Base-by-base conservation (phyloP, 768 basidiomycete genomes). In the Kwoniella mangroviensis region DNA sequence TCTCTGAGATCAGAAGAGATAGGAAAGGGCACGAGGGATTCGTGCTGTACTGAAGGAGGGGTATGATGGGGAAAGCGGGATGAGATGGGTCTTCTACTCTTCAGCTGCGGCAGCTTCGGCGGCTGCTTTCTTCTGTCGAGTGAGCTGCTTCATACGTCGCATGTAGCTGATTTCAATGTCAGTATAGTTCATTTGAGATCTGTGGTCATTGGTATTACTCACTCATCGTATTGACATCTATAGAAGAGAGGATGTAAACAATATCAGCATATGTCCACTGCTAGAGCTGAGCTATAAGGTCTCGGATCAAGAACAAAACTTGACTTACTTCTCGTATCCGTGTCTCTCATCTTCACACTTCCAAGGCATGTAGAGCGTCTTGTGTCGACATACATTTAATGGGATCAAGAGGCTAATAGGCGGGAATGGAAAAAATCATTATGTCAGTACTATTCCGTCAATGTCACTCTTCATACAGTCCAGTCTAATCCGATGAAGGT, bases 221-320 rank as follows among this genome's bases (percentile, higher is more conserved):
- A 95, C 94, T 97, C 94, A 75, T 94, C 92, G 81, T 94, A 95
- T 85, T 97, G 94, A 80, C 94, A 96, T 85, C 93, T 96, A 64
- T n/a, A 49, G 10, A 28, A 22, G 26, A 2, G 45, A 59, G 5
- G 55, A 10, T 21, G 34, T 4, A 24, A 68, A 13, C 59, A 34
- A 43, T 15, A 11, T 63, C 42, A 51, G 45, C 21, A 26, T n/a
- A 69, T 26, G 56, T 69, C 26, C 22, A 15, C 45, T 49, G 45
- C 12, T 49, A n/a, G n/a, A n/a, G n/a, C n/a, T n/a, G n/a, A n/a
- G n/a, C n/a, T n/a, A n/a, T n/a, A n/a, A n/a, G n/a, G n/a, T n/a
- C n/a, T n/a, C n/a, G n/a, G n/a, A n/a, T n/a, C n/a, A n/a, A 49
- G 45, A n/a, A 56, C 12, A 13, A n/a, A 24, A 28, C 41, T 21